Evolutionary conservation across 2,329 filamentous ascomycete species (phyloP).

Genomic region (Didymella pomorum): DNA sequence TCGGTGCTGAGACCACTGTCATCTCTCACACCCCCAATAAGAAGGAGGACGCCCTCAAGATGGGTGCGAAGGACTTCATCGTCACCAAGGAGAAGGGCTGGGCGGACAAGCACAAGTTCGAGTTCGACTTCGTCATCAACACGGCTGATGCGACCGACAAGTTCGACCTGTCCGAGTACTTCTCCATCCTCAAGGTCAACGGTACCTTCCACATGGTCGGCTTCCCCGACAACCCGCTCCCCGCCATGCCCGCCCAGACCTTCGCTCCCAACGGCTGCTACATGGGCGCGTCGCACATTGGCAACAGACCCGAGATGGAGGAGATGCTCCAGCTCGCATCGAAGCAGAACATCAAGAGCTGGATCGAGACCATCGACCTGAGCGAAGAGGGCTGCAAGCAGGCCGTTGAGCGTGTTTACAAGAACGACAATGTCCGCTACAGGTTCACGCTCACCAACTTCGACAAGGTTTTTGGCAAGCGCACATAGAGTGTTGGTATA

Average conservation of each 20-base stretch:
- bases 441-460: conserved; percentile 74
- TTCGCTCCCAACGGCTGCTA: conserved; percentile 75
- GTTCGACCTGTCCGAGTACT: conserved; percentile 75
- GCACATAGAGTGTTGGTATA: conserved; percentile 32
- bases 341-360: conserved; percentile 61
- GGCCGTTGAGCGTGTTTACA: conserved; percentile 70
- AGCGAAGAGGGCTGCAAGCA: conserved; percentile 73
- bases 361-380: conserved; percentile 74
- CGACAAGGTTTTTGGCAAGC: conserved; percentile 70
- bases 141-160: conserved; percentile 73
- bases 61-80: conserved; percentile 69
- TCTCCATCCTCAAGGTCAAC: conserved; percentile 81
- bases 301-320: conserved; percentile 59
- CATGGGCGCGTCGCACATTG: conserved; percentile 61
- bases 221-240: conserved; percentile 77
- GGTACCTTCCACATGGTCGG: conserved; percentile 82
- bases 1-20: conserved; percentile 69
- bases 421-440: conserved; percentile 75
- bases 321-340: conserved; percentile 60
- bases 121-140: conserved; percentile 80
- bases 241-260: conserved; percentile 74
- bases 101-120: conserved; percentile 63
- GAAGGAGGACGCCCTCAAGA: conserved; percentile 66
- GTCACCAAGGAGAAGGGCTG: conserved; percentile 65
- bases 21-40: conserved; percentile 68